phyloP scores from a whole-genome alignment of 2,329 filamentous ascomycete genomes.

The Tolypocladium guangdongense region DNA sequence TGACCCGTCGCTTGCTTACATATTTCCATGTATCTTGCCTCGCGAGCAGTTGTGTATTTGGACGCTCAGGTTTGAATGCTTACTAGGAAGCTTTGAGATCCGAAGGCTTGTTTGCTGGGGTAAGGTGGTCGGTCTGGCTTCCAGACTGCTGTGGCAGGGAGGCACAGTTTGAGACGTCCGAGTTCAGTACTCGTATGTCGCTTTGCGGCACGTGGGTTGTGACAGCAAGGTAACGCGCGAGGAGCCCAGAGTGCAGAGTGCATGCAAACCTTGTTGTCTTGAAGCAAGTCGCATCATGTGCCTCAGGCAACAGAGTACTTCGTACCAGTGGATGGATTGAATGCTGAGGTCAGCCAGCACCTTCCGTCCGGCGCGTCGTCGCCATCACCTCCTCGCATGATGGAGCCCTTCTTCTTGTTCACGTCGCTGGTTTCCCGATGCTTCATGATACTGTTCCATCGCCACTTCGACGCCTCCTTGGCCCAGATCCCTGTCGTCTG shows the following conservation, averaged over 20 bases:
- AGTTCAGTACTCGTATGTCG: background rate
- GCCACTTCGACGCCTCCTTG: background rate
- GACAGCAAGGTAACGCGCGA: background rate
- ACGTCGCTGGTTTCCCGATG: background rate
- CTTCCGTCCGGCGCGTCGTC: background rate
- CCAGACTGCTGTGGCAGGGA: background rate
- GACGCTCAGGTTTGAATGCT: too few species aligned
- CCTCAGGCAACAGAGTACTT: background rate
- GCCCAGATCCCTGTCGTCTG: background rate
- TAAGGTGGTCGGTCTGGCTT: background rate
- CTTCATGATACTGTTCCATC: background rate
- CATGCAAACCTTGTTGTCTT: background rate
- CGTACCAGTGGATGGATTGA: background rate
- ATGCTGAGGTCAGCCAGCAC: background rate
- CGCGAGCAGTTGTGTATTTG: too few species aligned
- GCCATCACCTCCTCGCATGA: background rate
- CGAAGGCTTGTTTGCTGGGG: background rate
- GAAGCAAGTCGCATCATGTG: too few species aligned
- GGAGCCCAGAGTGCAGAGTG: background rate
- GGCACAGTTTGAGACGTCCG: background rate
- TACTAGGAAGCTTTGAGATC: too few species aligned
- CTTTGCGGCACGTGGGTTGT: too few species aligned
- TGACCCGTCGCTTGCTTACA: background rate
- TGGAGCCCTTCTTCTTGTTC: background rate
- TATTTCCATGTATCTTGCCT: background rate